phyloP scores from a whole-genome alignment of 2,329 filamentous ascomycete genomes.

The Diaporthe sp. region DNA sequence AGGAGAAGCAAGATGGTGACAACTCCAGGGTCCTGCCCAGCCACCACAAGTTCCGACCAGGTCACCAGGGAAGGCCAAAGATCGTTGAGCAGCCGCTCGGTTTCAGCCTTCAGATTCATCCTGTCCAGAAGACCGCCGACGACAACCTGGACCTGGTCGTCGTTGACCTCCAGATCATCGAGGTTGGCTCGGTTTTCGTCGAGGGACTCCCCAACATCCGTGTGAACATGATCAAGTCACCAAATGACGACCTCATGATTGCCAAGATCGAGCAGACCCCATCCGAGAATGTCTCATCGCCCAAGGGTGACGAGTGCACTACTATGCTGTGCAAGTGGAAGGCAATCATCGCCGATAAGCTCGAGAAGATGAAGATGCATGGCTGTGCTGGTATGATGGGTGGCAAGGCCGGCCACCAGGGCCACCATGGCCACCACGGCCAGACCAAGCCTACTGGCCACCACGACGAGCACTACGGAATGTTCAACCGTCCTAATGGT shows the following conservation, averaged over 20 bases:
- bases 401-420: slow-evolving; percentile 39
- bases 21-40: slow-evolving; percentile 41
- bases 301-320: slow-evolving; percentile 52
- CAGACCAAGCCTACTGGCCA: slow-evolving; percentile 35
- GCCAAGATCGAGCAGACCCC: slow-evolving; percentile 57
- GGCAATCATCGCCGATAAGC: slow-evolving; percentile 60
- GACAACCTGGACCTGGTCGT: slow-evolving; percentile 65
- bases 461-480: slow-evolving; percentile 34
- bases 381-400: slow-evolving; percentile 55
- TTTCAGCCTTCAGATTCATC: slow-evolving; percentile 60
- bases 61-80: slow-evolving; percentile 41
- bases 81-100: slow-evolving; percentile 55
- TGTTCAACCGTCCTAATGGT: slow-evolving; percentile 42
- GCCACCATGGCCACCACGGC: not conserved
- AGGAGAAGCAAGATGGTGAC: slow-evolving; percentile 35
- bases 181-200: slow-evolving; percentile 69
- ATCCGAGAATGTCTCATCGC: slow-evolving; percentile 41
- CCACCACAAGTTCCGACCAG: slow-evolving; percentile 40
- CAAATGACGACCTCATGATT: slow-evolving; percentile 67
- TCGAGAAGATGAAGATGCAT: slow-evolving; percentile 53
- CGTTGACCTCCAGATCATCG: slow-evolving; percentile 70
- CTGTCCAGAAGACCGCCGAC: slow-evolving; percentile 61
- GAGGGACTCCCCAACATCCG: slow-evolving; percentile 67
- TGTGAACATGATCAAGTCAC: slow-evolving; percentile 72
- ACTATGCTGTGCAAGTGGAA: slow-evolving; percentile 69